Percentiles rank a stretch among this genome's conserved stretches.
phyloP scores from a whole-genome alignment of 176 grass and related monocot genomes.

The Stipa capillata region DNA sequence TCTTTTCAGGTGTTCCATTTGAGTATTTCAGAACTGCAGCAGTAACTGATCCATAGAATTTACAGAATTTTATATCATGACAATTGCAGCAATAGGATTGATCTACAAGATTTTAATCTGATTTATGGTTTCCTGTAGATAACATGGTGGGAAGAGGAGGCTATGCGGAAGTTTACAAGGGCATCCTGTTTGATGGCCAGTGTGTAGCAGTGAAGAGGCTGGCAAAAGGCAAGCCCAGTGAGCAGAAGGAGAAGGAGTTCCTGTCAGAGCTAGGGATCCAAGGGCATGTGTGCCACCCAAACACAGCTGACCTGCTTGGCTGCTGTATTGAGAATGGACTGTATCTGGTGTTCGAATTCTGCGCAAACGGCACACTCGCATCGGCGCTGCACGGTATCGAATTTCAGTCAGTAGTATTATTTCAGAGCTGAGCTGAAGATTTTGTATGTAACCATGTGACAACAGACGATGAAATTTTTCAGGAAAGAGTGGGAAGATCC shows the following conservation, averaged over 20 bases:
- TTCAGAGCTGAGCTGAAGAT: not conserved
- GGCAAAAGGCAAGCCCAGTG: conserved; percentile 53
- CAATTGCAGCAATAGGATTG: not conserved
- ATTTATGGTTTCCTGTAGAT: conserved; percentile 31
- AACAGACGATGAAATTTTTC: conserved; percentile 8
- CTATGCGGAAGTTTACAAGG: conserved; percentile 88
- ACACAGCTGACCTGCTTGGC: conserved; percentile 71
- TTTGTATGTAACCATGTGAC: not conserved
- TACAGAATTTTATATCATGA: not conserved
- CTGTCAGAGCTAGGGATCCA: conserved; percentile 78
- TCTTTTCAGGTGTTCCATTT: not conserved
- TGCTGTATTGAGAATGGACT: conserved; percentile 92
- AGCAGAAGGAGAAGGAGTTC: conserved; percentile 88
- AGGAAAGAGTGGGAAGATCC: conserved; percentile 51
- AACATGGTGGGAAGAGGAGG: conserved; percentile 87
- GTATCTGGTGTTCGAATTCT: conserved; percentile 75
- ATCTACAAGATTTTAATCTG: not conserved
- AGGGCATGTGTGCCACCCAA: conserved; percentile 88
- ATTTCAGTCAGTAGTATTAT: not conserved
- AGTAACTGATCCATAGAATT: not conserved
- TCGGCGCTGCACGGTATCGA: conserved; percentile 67
- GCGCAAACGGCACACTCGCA: conserved; percentile 55
- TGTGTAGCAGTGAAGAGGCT: conserved; percentile 76
- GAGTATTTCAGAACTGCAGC: not conserved
- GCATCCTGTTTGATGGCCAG: conserved; percentile 54